Percentiles rank a stretch among this genome's conserved stretches.
phyloP scores from a whole-genome alignment of 148 eudicot genomes.

The Heliosperma pusillum region DNA sequence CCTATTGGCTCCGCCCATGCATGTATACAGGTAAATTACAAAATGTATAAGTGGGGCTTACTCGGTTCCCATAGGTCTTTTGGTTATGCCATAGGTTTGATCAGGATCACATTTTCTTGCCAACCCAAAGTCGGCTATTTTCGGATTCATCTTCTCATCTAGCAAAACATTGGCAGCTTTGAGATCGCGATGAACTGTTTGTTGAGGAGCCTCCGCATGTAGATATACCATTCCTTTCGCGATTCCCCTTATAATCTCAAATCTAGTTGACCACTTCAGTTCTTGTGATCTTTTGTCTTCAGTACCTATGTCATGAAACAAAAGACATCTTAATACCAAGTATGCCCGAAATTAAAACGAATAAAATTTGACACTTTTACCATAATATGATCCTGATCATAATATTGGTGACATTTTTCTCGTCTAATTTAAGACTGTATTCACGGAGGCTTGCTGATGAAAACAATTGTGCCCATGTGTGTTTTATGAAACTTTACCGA shows the following conservation, averaged over 20 bases:
- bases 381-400: too few relatives aligned
- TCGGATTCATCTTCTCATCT: slow-evolving; percentile 14
- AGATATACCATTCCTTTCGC: slow-evolving; percentile 16
- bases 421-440: too few relatives aligned
- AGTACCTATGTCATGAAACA: slow-evolving; percentile 2
- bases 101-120: slow-evolving; percentile 14
- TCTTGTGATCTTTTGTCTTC: not conserved
- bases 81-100: slow-evolving; percentile 12
- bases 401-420: too few relatives aligned
- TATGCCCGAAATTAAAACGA: too few relatives aligned
- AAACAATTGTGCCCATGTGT: too few relatives aligned
- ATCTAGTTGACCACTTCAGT: slow-evolving; percentile 1
- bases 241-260: slow-evolving; percentile 9
- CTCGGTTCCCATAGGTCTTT: slow-evolving; percentile 6
- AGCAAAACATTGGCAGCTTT: slow-evolving; percentile 14
- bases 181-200: slow-evolving; percentile 19
- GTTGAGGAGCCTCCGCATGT: slow-evolving; percentile 16
- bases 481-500: not conserved
- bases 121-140: slow-evolving; percentile 18
- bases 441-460: too few relatives aligned
- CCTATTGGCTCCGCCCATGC: too few relatives aligned
- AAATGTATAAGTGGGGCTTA: not conserved
- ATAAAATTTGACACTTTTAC: too few relatives aligned
- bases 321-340: too few relatives aligned
- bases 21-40: too few relatives aligned